Conservation (phyloP, 2,329 filamentous ascomycete genomes). For the Neopestalotiopsis sp. region DNA sequence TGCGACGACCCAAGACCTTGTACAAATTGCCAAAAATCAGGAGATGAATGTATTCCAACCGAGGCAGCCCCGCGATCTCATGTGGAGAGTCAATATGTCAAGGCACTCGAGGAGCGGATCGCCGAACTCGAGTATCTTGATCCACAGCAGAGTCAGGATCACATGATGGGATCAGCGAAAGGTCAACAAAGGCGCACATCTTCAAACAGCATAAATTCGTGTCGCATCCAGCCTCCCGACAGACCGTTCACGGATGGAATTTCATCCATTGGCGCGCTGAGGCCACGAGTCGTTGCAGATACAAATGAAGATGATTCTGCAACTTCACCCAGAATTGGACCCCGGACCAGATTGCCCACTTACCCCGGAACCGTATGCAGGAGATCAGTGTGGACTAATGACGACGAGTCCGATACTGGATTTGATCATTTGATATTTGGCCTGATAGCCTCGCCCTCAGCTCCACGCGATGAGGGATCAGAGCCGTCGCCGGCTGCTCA, state of each 20-base stretch:
- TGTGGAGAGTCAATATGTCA: constrained; percentile 14
- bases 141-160: constrained; percentile 12
- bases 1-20: constrained; percentile 20
- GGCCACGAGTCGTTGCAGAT: neutral
- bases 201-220: neutral
- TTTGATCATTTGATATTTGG: constrained; percentile 12
- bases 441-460: neutral
- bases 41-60: constrained; percentile 18
- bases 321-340: neutral
- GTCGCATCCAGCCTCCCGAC: neutral
- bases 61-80: constrained; percentile 9
- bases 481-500: neutral
- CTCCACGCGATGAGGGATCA: neutral
- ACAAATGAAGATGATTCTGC: neutral
- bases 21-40: constrained; percentile 20
- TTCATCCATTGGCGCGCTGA: neutral
- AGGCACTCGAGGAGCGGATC: constrained; percentile 7
- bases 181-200: neutral
- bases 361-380: neutral
- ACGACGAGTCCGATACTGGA: constrained; percentile 1
- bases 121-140: constrained; percentile 15
- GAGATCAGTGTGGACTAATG: neutral
- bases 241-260: neutral
- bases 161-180: neutral
- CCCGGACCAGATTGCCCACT: neutral